Conservation (phyloP, 805 yeast species). For the Pichia scutulata region DNA sequence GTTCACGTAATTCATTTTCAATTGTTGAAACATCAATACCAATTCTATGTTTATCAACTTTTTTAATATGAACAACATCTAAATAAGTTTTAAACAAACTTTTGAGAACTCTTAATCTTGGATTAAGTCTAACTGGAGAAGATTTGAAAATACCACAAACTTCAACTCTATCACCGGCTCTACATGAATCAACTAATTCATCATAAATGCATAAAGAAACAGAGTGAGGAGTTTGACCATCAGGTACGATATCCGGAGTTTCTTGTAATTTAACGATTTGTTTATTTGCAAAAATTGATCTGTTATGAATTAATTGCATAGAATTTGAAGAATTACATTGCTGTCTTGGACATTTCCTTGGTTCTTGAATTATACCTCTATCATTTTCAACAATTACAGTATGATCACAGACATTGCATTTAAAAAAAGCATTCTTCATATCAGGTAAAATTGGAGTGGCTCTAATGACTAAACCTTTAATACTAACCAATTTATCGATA, state of each 20-base stretch:
- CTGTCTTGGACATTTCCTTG: slow-evolving; percentile 84
- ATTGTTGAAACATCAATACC: slow-evolving; percentile 73
- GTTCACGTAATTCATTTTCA: slow-evolving; percentile 50
- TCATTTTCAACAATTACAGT: slow-evolving; percentile 88
- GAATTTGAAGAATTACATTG: slow-evolving; percentile 77
- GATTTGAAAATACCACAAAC: slow-evolving; percentile 94
- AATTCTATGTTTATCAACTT: slow-evolving; percentile 72
- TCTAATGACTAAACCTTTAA: slow-evolving; percentile 86
- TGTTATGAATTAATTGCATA: slow-evolving; percentile 84
- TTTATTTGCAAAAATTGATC: slow-evolving; percentile 90
- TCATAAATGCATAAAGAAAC: slow-evolving; percentile 91
- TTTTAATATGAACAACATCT: slow-evolving; percentile 89
- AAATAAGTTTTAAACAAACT: slow-evolving; percentile 84
- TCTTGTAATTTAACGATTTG: slow-evolving; percentile 93
- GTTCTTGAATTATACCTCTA: slow-evolving; percentile 91
- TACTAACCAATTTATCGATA: slow-evolving; percentile 84
- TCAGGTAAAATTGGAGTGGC: slow-evolving; percentile 92
- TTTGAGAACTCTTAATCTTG: slow-evolving; percentile 77
- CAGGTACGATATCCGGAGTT: slow-evolving; percentile 77
- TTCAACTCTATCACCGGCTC: slow-evolving; percentile 95
- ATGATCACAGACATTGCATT: slow-evolving; percentile 91
- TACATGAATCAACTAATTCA: slow-evolving; percentile 86
- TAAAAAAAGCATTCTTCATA: slow-evolving; percentile 95
- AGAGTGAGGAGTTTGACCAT: slow-evolving; percentile 97
- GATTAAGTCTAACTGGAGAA: slow-evolving; percentile 81